Evolutionary conservation across 192 early-diverging fungal species (phyloP), one percentile per base, ranked within the genome.

Genomic region (Coemansia sp.): DNA sequence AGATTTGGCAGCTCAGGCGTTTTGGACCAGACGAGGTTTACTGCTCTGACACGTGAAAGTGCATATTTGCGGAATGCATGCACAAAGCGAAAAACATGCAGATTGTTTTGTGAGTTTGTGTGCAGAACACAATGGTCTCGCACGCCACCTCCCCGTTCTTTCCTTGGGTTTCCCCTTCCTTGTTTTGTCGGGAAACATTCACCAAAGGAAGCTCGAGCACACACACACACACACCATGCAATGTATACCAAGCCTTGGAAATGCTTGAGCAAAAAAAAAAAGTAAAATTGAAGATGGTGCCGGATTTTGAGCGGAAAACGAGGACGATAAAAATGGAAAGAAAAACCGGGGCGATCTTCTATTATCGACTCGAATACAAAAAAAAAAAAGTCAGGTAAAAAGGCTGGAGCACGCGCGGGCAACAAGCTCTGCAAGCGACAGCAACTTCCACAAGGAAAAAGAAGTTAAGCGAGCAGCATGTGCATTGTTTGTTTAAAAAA

Each of bases 11-110:
- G 44, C 6, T 46, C 5, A 46, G 16, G 12, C 39, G 12, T 12
- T 5, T 14, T 41, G 12, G 39, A 14, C 39, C 39, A 14, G 1
- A 46, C 5, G 21, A 5, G 16, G 7, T 26, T 55, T 55, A 55
- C 52, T 46, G 48, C 46, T 49, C 26, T 64, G 33, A 46, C 63
- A 64, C 36, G 63, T 64, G 63, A 55, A 64, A 64, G 63, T 38
- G 63, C 44, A 46, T 46, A 46, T 14, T 46, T 14, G 44, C 15
- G 11, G 44, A 46, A 46, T 41, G 39, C 39, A 41, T 41, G 39
- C 39, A 41, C 39, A 46, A 18, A 46, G 44, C 1, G 44, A 46
- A 46, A 30, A 46, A 46, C 44, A 15, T 46, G 44, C 44, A 46
- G 0, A 46, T 46, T 46, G 44, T 46, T 14, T 46, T 6, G 14